Evolutionary conservation across 2,329 filamentous ascomycete genomes (phyloP), one percentile per base, ranked within the genome.

Genomic region (Clonostachys rhizophaga): DNA sequence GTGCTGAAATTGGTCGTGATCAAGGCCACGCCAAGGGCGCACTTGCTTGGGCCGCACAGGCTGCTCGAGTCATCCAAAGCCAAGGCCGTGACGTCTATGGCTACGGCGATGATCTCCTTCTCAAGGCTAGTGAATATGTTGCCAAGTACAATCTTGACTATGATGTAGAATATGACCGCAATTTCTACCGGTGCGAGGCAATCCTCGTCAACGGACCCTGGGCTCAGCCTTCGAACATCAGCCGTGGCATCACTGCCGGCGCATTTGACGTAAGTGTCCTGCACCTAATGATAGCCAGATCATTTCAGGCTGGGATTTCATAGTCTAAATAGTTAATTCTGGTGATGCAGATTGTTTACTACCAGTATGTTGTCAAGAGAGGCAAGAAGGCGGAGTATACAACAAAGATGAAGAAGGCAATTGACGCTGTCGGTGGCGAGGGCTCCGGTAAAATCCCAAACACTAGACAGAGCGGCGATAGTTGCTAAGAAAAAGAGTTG

Each of bases 161-260:
- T 5, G 58, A 53, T 0, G 66, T 70, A 0, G 43, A 52, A 1
- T 70, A 65, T 39, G 61, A 69, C 41, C 62, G 58, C 4, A 58
- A 54, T 6, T 68, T 59, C 48, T 65, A 59, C 36, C 58, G 67
- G 1, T 70, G 68, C 44, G 68, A 70, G 47, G 67, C 66, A 0
- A 56, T 69, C 2, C 53, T 70, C 14, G 61, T 70, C 5, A 61
- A 64, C 46, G 67, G 65, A 0, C 67, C 67, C 8, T 70, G 68
- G 66, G 47, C 49, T 5, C 51, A 34, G 7, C 57, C 59, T 12
- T 63, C 64, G 0, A 53, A 58, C 7, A 53, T 58, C 6, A 60
- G 48, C 36, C 55, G 56, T 9, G 58, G 58, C 4, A 47, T 57
- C n/a, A 47, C 46, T 14, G 44, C 47, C 5, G 40, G 45, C 1